phyloP scores from a whole-genome alignment of 2,329 filamentous ascomycete species.

The Ilyonectria mors-panacis region DNA sequence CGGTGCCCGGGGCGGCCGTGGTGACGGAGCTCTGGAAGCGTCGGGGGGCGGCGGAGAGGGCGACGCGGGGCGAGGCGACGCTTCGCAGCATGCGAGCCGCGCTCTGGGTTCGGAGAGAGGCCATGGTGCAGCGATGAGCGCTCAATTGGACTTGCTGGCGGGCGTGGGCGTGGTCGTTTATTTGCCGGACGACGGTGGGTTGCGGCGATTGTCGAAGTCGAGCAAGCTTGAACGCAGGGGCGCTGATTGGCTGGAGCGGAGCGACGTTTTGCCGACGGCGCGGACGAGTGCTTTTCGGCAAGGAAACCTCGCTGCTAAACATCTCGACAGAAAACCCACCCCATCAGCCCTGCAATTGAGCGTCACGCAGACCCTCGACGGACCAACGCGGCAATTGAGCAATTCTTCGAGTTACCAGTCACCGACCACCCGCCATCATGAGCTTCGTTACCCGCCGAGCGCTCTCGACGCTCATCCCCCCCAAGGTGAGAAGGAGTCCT shows the following conservation, averaged over 20 bases:
- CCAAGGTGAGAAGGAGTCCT: conserved; percentile 80
- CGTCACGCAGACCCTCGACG: conserved; percentile 51
- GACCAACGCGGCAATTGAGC: conserved; percentile 49
- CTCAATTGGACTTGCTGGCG: conserved; percentile 44
- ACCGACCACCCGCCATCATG: conserved; percentile 74
- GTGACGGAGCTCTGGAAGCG: conserved; percentile 70
- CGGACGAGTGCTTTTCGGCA: conserved; percentile 66
- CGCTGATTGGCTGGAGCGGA: conserved; percentile 61
- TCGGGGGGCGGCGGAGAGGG: conserved; percentile 61
- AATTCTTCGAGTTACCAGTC: conserved; percentile 41
- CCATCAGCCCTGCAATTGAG: conserved; percentile 54
- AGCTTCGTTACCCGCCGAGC: conserved; percentile 91
- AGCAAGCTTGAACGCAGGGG: conserved; percentile 47
- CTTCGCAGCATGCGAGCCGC: conserved; percentile 67
- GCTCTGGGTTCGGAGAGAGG: conserved; percentile 73
- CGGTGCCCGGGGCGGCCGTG: conserved; percentile 57
- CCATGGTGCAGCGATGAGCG: conserved; percentile 66
- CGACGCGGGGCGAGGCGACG: conserved; percentile 56
- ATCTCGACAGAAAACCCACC: conserved; percentile 46
- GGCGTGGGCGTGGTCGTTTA: conserved; percentile 34
- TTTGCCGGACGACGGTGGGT: conserved; percentile 45
- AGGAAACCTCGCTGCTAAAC: conserved; percentile 47
- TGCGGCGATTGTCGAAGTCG: conserved; percentile 50
- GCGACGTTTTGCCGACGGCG: conserved; percentile 59
- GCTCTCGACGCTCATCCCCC: conserved; percentile 98